Percentiles rank a stretch among this genome's conserved stretches.
These are phyloP conservation scores for Acacia crassicarpa DNA, from an alignment of 306 rosid species.

Conservation along the genomic window DNA sequence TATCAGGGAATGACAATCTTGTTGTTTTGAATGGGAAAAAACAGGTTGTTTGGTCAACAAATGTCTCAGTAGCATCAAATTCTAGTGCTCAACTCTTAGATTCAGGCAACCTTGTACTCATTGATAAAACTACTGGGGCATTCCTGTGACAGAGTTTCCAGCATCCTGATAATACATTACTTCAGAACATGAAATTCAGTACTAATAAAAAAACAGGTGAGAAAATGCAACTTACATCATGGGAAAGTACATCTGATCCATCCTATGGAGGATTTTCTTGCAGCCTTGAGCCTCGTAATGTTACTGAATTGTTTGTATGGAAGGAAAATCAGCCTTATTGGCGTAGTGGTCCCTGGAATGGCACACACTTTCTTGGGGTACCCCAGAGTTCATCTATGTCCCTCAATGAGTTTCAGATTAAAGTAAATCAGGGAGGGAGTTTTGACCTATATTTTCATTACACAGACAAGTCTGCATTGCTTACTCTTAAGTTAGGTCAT, in stretches of 20 bases:
- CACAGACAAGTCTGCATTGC: neutral
- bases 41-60: conserved; percentile 37
- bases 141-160: neutral
- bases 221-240: conserved; percentile 11
- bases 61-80: neutral
- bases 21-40: conserved; percentile 33
- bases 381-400: neutral
- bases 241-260: conserved; percentile 34
- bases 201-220: neutral
- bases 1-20: neutral
- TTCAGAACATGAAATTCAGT: neutral
- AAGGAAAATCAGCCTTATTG: conserved; percentile 27
- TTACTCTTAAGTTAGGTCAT: too few species aligned
- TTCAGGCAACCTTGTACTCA: neutral
- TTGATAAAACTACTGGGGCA: neutral
- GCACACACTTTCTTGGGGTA: neutral
- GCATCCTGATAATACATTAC: neutral
- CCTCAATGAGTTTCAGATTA: neutral
- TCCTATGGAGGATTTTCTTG: conserved; percentile 17
- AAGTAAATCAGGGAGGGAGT: neutral
- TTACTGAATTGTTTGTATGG: conserved; percentile 29
- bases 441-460: too few species aligned
- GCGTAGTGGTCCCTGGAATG: conserved; percentile 41
- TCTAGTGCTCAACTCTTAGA: conserved; percentile 30
- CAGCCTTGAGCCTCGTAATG: conserved; percentile 2